phyloP scores from a whole-genome alignment of 2,329 filamentous ascomycete species.

The Biscogniauxia sp. region DNA sequence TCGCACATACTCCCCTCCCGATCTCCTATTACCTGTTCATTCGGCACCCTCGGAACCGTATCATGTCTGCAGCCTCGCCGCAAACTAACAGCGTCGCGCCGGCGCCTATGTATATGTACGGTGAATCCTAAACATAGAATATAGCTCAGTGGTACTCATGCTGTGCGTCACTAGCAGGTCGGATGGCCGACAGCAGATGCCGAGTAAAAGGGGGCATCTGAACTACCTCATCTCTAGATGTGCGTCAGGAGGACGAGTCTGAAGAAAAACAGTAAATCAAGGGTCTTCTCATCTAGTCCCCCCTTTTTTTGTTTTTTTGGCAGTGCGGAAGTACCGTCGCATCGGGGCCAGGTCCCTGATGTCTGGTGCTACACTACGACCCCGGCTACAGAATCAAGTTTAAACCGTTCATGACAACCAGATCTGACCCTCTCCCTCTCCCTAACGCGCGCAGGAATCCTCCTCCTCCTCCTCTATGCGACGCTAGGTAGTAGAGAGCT shows the following conservation, averaged over 20 bases:
- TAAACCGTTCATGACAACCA: neutral
- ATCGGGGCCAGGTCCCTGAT: neutral
- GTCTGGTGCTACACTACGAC: neutral
- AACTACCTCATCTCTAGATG: neutral
- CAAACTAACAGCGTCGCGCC: neutral
- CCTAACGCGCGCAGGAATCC: neutral
- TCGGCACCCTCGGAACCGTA: neutral
- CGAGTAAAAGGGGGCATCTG: neutral
- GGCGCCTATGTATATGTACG: neutral
- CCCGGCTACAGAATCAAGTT: neutral
- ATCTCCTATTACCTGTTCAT: neutral
- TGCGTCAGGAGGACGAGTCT: neutral
- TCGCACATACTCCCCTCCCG: neutral
- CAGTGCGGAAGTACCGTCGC: neutral
- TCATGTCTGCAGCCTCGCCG: neutral
- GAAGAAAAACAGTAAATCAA: neutral
- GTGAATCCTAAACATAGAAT: neutral
- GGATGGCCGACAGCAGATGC: neutral
- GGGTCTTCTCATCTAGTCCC: neutral
- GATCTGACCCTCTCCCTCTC: neutral
- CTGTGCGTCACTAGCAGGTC: neutral
- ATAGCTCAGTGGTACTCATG: neutral
- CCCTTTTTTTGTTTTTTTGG: neutral
- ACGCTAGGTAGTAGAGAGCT: neutral
- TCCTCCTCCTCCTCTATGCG: neutral